Percentiles rank a stretch among this genome's conserved stretches.
phyloP scores from a whole-genome alignment of 305 asterid species.

The Solanum hybrid region DNA sequence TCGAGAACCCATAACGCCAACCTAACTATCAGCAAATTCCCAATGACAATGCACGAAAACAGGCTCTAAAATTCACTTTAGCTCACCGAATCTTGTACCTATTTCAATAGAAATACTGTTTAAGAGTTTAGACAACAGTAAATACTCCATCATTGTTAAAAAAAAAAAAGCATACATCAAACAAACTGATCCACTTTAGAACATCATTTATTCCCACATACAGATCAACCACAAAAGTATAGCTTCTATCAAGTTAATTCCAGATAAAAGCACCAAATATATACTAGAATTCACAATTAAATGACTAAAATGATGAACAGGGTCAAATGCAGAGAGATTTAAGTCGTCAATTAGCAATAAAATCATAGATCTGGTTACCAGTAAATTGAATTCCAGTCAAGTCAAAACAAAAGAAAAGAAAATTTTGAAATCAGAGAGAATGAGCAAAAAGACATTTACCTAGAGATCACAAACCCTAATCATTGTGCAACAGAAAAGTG shows the following conservation, averaged over 20 bases:
- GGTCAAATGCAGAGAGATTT: background rate
- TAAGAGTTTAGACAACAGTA: too few species aligned
- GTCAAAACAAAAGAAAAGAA: background rate
- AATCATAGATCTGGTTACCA: background rate
- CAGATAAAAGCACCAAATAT: background rate
- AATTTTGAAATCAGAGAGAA: too few species aligned
- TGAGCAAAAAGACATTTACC: too few species aligned
- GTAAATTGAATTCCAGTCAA: background rate
- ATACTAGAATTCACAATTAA: background rate
- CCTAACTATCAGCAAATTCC: constrained; percentile 12
- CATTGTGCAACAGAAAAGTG: background rate
- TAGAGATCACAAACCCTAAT: background rate
- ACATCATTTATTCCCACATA: background rate
- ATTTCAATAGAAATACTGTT: too few species aligned
- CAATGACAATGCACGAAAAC: constrained; percentile 1
- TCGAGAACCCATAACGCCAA: constrained; percentile 52
- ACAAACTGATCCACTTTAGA: background rate
- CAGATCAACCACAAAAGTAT: background rate
- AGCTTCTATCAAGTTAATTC: background rate
- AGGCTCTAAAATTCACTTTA: background rate
- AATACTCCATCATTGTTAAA: too few species aligned
- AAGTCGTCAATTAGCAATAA: background rate
- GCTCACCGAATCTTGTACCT: too few species aligned
- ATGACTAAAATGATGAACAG: background rate
- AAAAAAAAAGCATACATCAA: background rate